phyloP scores from a whole-genome alignment of 805 yeast species.

The Lipomyces yamanashiensis region DNA sequence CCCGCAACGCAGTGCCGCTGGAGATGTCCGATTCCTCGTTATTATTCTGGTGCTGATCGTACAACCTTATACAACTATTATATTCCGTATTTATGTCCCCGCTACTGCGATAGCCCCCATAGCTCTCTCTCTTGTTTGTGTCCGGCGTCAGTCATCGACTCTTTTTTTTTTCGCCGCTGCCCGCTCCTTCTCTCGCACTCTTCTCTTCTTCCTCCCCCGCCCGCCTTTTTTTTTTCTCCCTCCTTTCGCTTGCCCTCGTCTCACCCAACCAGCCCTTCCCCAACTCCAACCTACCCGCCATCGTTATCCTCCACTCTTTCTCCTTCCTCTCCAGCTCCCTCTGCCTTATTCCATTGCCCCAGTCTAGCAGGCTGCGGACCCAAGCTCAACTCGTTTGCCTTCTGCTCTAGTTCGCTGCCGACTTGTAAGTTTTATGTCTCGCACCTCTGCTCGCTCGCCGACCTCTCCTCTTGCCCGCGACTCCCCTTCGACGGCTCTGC shows the following conservation, averaged over 20 bases:
- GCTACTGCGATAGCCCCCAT: conserved; percentile 13
- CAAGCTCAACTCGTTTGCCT: conserved; percentile 3
- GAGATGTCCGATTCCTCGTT: background rate
- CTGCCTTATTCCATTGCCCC: background rate
- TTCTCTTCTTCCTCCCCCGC: background rate
- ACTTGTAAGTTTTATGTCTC: conserved; percentile 9
- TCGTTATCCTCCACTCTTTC: background rate
- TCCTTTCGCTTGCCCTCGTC: background rate
- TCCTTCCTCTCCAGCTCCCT: background rate
- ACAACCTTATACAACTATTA: too few relatives aligned
- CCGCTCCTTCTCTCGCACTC: conserved; percentile 6
- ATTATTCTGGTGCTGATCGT: conserved; percentile 3
- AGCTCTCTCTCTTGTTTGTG: background rate
- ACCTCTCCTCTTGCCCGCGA: background rate
- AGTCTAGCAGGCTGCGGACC: conserved; percentile 5
- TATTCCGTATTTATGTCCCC: background rate
- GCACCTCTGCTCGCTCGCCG: background rate
- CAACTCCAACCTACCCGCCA: background rate
- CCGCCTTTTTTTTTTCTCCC: background rate
- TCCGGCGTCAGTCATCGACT: background rate
- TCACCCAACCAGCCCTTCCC: background rate
- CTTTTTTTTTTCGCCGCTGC: conserved; percentile 16
- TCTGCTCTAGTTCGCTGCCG: conserved; percentile 11
- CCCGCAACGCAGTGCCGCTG: background rate
- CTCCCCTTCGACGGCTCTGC: background rate